Evolutionary conservation across 1,139 yeast species (phyloP).

Genomic region (Yamadazyma kanchanaburiensis): DNA sequence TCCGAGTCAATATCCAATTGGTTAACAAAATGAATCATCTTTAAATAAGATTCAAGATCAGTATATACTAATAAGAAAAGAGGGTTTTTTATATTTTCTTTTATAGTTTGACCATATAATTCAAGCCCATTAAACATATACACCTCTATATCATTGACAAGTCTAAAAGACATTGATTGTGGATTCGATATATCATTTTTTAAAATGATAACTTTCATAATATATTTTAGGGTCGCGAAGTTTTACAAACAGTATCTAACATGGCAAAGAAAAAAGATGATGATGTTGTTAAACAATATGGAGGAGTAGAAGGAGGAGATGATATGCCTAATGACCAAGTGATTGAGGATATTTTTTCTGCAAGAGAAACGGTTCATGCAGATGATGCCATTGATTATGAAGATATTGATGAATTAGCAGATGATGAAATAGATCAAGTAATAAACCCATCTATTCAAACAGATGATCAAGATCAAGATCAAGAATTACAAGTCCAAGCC

Average conservation of each 20-base stretch:
- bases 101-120: too few relatives aligned
- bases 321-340: constrained; percentile 32
- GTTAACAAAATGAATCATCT: too few relatives aligned
- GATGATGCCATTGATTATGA: constrained; percentile 95
- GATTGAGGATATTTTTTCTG: constrained; percentile 39
- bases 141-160: too few relatives aligned
- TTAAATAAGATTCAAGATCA: neutral
- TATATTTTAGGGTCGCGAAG: too few relatives aligned
- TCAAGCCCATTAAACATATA: too few relatives aligned
- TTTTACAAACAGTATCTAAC: neutral
- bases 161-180: too few relatives aligned
- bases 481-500: constrained; percentile 28
- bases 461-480: constrained; percentile 28
- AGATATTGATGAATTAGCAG: constrained; percentile 93
- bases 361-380: constrained; percentile 59
- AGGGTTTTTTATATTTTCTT: too few relatives aligned
- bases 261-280: constrained; percentile 7
- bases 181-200: too few relatives aligned
- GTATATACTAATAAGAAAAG: too few relatives aligned
- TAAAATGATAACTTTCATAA: too few relatives aligned
- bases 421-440: constrained; percentile 47
- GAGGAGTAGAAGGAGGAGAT: constrained; percentile 10
- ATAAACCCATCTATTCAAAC: constrained; percentile 6
- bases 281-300: constrained; percentile 15
- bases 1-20: too few relatives aligned